phyloP scores from a whole-genome alignment of 768 basidiomycete genomes.

The Xerocomellus chrysenteron region DNA sequence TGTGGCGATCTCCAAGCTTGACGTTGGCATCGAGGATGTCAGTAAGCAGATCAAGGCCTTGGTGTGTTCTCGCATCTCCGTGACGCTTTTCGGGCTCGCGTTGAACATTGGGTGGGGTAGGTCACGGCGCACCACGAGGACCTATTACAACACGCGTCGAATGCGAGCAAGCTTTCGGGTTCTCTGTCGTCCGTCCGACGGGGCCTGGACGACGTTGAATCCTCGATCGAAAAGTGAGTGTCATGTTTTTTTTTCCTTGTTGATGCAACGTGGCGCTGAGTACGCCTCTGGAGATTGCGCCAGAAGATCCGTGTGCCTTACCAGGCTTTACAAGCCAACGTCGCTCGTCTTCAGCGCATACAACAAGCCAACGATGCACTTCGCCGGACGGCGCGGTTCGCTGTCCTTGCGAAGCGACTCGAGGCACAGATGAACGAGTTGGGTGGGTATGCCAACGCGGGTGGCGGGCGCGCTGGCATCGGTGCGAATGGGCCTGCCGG shows the following conservation, averaged over 20 bases:
- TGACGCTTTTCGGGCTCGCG: too few relatives aligned
- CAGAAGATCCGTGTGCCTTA: slow-evolving; percentile 86
- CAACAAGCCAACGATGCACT: slow-evolving; percentile 85
- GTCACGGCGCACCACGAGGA: slow-evolving; percentile 83
- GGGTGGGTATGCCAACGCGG: not conserved
- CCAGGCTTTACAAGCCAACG: slow-evolving; percentile 66
- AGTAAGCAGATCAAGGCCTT: slow-evolving; percentile 85
- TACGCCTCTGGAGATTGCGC: slow-evolving; percentile 57
- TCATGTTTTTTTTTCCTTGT: not conserved
- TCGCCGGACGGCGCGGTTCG: slow-evolving; percentile 81
- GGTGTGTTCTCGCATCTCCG: slow-evolving; percentile 42
- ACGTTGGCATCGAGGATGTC: slow-evolving; percentile 87
- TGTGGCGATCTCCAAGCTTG: slow-evolving; percentile 84
- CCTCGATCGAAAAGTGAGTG: slow-evolving; percentile 73
- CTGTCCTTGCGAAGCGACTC: slow-evolving; percentile 76
- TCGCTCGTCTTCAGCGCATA: slow-evolving; percentile 70
- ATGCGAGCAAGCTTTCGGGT: slow-evolving; percentile 66
- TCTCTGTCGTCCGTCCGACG: slow-evolving; percentile 65
- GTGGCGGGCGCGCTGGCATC: not conserved
- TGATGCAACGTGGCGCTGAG: not conserved
- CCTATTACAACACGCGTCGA: slow-evolving; percentile 78
- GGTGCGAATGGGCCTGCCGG: not conserved
- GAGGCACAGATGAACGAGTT: slow-evolving; percentile 85
- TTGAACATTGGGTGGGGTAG: slow-evolving; percentile 37
- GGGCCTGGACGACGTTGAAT: slow-evolving; percentile 72